Evolutionary conservation across 768 basidiomycete genomes (phyloP), one percentile per base, ranked within the genome.

Genomic region (Auriscalpium orientale): DNA sequence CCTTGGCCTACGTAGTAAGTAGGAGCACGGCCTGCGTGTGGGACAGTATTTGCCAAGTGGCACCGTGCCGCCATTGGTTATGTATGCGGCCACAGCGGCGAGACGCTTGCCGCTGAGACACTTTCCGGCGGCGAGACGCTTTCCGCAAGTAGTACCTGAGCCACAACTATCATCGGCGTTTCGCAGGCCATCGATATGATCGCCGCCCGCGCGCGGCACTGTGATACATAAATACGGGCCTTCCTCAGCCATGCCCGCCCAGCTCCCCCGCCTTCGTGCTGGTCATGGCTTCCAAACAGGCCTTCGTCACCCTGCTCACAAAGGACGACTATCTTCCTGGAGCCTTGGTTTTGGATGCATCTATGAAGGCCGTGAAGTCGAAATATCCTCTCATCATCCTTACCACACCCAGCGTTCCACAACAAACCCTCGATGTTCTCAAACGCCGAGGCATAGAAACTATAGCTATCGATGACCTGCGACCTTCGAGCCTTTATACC

Each of bases 251-350:
- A 4, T 22, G n/a, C 40, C 16, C 40, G 36, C 21, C 16, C 44
- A 18, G 33, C 51, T 28, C 21, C 40, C 22, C 4, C 37, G 20
- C 33, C 22, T n/a, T n/a, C 49, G 20, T n/a, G 45, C n/a, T 49
- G 52, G 56, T 58, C 46, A 76, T 75, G 77, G 61, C 55, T 35
- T 58, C 59, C 54, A 76, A 73, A 44, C 76, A 71, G 52, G 89
- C 85, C 13, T 97, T 83, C 74, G 84, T 80, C 34, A 91, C 91
- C 15, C 74, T 95, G 55, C 74, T 95, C 63, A 93, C 93, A 43
- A 83, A 81, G 59, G 68, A 72, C 15, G 70, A 67, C 47, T 86
- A 87, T 66, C 71, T 86, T 28, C 70, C 78, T 55, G 84, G 82
- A 10, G 70, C 80, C 34, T 70, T 88, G 34, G 78, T 83, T 4